Percentiles rank a stretch among this genome's conserved stretches.
These are phyloP conservation scores for Penicillium subrubescens DNA, from an alignment of 495 filamentous ascomycete species.

Conservation along the genomic window DNA sequence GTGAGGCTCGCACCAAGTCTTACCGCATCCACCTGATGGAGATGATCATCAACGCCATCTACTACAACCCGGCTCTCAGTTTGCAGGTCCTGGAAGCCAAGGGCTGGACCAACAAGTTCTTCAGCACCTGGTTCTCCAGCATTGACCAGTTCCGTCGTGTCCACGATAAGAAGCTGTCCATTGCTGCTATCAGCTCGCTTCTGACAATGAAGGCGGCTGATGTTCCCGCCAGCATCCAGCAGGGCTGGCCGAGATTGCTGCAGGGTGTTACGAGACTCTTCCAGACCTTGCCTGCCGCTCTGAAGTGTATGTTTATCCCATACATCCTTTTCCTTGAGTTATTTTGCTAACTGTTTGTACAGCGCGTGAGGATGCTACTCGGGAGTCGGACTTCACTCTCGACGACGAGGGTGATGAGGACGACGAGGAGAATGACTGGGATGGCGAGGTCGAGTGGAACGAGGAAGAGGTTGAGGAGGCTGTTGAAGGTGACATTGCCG, in stretches of 20 bases:
- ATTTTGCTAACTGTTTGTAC: constrained; percentile 21
- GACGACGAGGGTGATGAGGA: constrained; percentile 77
- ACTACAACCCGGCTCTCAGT: constrained; percentile 86
- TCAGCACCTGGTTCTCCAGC: constrained; percentile 94
- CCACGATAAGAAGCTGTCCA: constrained; percentile 97
- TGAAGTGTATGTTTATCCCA: constrained; percentile 64
- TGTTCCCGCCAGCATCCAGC: constrained; percentile 84
- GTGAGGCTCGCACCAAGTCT: constrained; percentile 76
- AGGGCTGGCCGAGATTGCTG: constrained; percentile 94
- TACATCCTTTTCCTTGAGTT: not conserved
- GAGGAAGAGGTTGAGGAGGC: constrained; percentile 62
- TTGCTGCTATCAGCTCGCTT: constrained; percentile 85
- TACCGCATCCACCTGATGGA: constrained; percentile 97
- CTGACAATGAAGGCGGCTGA: constrained; percentile 74
- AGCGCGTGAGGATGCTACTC: constrained; percentile 91
- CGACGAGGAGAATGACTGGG: constrained; percentile 70
- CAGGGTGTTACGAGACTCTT: constrained; percentile 90
- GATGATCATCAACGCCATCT: constrained; percentile 97
- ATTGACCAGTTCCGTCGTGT: constrained; percentile 93
- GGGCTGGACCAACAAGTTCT: constrained; percentile 99
- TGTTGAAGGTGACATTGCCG: constrained; percentile 66
- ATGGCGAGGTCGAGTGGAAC: constrained; percentile 67
- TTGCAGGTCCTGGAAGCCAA: constrained; percentile 86
- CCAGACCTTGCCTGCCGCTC: constrained; percentile 82
- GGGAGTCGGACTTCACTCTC: constrained; percentile 79